phyloP scores from a whole-genome alignment of 352 stramenopile genomes.

The Phytophthora tubulina region DNA sequence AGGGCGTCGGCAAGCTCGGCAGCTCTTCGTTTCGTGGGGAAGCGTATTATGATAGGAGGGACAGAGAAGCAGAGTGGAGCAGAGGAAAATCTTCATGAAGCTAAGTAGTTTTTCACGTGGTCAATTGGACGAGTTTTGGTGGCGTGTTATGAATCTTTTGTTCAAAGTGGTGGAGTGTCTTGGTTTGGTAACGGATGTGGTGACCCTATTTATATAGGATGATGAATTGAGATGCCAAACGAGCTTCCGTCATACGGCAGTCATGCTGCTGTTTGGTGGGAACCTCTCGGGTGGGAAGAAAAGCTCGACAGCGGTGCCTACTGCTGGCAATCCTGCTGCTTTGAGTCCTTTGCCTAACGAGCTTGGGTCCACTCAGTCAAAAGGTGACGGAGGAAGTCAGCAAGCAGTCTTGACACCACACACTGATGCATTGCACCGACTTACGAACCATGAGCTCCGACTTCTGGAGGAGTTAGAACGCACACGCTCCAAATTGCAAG shows the following conservation, averaged over 20 bases:
- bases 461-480: slow-evolving; percentile 83
- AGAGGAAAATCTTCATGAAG: slow-evolving; percentile 40
- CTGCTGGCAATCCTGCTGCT: slow-evolving; percentile 1
- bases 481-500: slow-evolving; percentile 71
- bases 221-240: not conserved
- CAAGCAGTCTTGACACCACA: slow-evolving; percentile 50
- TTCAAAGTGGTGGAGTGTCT: slow-evolving; percentile 8
- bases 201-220: slow-evolving; percentile 29
- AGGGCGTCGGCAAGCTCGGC: not conserved
- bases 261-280: slow-evolving; percentile 79
- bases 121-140: slow-evolving; percentile 36
- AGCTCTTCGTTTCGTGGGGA: slow-evolving; percentile 4
- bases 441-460: slow-evolving; percentile 83
- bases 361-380: not conserved
- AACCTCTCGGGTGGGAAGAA: slow-evolving; percentile 56
- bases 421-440: slow-evolving; percentile 70
- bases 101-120: slow-evolving; percentile 32
- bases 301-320: slow-evolving; percentile 21
- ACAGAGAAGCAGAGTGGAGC: slow-evolving; percentile 23
- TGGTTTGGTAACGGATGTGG: slow-evolving; percentile 23
- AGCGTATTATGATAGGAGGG: slow-evolving; percentile 38
- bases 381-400: not conserved
- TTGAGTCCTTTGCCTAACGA: not conserved
- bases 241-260: not conserved
- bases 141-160: slow-evolving; percentile 7